These are phyloP conservation scores for Phytophthora ohioensis DNA, from an alignment of 352 stramenopile species.

Conservation along the genomic window DNA sequence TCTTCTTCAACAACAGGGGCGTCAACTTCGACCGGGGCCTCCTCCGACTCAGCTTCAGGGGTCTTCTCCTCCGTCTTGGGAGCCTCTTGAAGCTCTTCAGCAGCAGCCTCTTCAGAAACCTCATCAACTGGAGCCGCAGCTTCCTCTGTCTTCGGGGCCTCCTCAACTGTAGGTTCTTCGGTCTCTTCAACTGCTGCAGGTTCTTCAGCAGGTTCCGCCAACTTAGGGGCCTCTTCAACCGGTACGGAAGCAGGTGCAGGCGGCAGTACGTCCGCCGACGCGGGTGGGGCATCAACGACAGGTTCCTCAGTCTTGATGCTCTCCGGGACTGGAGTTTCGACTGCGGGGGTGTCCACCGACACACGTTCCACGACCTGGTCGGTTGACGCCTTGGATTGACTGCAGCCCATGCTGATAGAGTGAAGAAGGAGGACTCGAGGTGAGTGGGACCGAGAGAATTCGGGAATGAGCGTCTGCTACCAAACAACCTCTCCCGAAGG, in stretches of 20 bases:
- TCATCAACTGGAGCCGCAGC: slow-evolving; percentile 2
- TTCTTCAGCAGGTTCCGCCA: slow-evolving; percentile 24
- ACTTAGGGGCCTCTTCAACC: slow-evolving; percentile 21
- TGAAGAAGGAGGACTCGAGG: slow-evolving; percentile 17
- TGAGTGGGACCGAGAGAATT: slow-evolving; percentile 37
- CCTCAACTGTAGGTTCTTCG: slow-evolving; percentile 27
- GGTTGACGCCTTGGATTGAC: slow-evolving; percentile 62
- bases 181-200: slow-evolving; percentile 4
- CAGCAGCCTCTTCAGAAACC: slow-evolving; percentile 1
- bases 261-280: slow-evolving; percentile 16
- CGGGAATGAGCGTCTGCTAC: slow-evolving; percentile 29
- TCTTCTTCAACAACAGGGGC: slow-evolving; percentile 9
- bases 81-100: background rate
- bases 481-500: slow-evolving; percentile 8
- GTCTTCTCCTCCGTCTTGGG: slow-evolving; percentile 3
- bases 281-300: slow-evolving; percentile 16
- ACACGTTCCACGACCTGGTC: slow-evolving; percentile 54
- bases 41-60: slow-evolving; percentile 8
- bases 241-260: slow-evolving; percentile 19
- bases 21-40: slow-evolving; percentile 6
- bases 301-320: slow-evolving; percentile 10
- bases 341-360: slow-evolving; percentile 16
- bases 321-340: slow-evolving; percentile 22
- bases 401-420: slow-evolving; percentile 62
- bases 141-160: slow-evolving; percentile 9